Base-by-base conservation (phyloP, 805 yeast species). In the Nakazawaea populi region DNA sequence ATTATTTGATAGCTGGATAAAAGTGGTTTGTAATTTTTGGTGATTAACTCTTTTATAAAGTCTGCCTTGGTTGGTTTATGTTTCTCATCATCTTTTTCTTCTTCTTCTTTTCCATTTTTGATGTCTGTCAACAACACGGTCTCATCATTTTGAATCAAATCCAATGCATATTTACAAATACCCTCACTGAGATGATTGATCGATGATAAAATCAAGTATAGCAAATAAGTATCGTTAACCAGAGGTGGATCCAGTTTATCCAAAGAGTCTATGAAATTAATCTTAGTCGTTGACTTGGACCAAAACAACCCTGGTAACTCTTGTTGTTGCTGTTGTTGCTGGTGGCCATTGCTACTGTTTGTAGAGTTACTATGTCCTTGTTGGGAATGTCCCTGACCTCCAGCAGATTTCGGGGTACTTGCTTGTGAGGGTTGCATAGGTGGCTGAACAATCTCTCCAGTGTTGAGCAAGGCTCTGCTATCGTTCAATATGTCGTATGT, bases 211-310 rank as follows among this genome's bases (percentile, higher is more conserved):
- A 87, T 73, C 35, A 92, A 71, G 61, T 72, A 79, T 46, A 79
- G 69, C 1, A 80, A 64, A 52, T 94, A 91, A 0, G 85, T 76
- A 5, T 71, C 71, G 2, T 94, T 87, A 2, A 75, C 68, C 1
- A 71, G 60, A 0, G 97, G 97, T 0, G 96, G 83, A 30, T 87
- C 95, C 0, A 70, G 58, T 59, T 90, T 90, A 61, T 92, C 98
- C 28, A 94, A 72, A 48, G 84, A 77, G 51, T 92, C 97, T 32
- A 91, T 71, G 51, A 82, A 76, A 11, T 82, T 69, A 0, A 83
- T 72, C 56, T 81, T 79, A 44, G 77, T 65, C 2, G 71, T 60
- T 0, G 87, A 77, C 9, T 63, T 63, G 4, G 69, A 65, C 12
- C 65, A 61, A 0, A 82, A 73, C 31, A 83, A 66, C 0, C 71